A percentile compares a stretch with the other conserved stretches of the same genome.
Evolutionary conservation across 768 basidiomycete species (phyloP).

Genomic region (Brasilioporus rufonigricans): DNA sequence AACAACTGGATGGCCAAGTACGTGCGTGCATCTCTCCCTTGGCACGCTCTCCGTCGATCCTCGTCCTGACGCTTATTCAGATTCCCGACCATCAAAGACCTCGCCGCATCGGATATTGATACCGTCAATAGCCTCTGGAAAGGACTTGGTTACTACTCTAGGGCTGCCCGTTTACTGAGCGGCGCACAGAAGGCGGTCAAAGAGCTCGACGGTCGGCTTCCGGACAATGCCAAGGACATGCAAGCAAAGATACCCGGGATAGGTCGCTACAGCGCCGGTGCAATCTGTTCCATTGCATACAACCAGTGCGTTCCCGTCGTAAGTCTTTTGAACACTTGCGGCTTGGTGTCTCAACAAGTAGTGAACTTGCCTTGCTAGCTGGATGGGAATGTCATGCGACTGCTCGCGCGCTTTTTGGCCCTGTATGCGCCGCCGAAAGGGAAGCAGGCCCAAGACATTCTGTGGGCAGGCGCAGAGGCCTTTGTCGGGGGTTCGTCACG

Average conservation of each 20-base stretch:
- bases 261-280: slow-evolving; percentile 85
- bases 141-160: slow-evolving; percentile 87
- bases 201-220: slow-evolving; percentile 67
- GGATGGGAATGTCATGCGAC: slow-evolving; percentile 86
- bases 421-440: slow-evolving; percentile 80
- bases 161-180: slow-evolving; percentile 75
- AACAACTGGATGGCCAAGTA: slow-evolving; percentile 82
- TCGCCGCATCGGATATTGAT: slow-evolving; percentile 74
- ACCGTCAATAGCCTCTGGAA: slow-evolving; percentile 90
- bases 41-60: not conserved
- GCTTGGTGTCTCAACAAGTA: not conserved
- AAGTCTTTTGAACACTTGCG: slow-evolving; percentile 33
- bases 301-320: slow-evolving; percentile 82
- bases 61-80: slow-evolving; percentile 34
- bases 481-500: slow-evolving; percentile 57
- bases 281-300: slow-evolving; percentile 85
- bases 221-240: slow-evolving; percentile 77
- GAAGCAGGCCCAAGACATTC: slow-evolving; percentile 69
- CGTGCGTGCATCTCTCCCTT: slow-evolving; percentile 27
- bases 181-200: slow-evolving; percentile 81
- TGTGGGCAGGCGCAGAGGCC: slow-evolving; percentile 77
- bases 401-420: slow-evolving; percentile 81
- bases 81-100: slow-evolving; percentile 77
- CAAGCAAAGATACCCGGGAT: slow-evolving; percentile 84
- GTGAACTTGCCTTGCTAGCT: slow-evolving; percentile 44